Evolutionary conservation across 257 asterid genomes (phyloP).

Genomic region (Asclepias syriaca): DNA sequence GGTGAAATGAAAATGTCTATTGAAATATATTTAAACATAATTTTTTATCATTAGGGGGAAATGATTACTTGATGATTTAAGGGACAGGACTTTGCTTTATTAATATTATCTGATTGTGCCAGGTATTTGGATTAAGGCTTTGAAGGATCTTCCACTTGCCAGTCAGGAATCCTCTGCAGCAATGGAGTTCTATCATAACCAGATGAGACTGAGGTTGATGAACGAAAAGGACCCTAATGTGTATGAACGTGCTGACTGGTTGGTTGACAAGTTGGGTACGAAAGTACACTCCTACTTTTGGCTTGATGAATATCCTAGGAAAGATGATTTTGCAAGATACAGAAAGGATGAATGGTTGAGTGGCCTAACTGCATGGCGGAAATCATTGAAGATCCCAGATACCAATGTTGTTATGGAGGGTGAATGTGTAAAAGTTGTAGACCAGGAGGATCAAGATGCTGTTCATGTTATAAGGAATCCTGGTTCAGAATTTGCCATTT

Average conservation of each 20-base stretch:
- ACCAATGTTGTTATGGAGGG: conserved; percentile 54
- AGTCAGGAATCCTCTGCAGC: conserved; percentile 86
- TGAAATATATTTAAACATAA: neutral
- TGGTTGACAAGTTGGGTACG: conserved; percentile 70
- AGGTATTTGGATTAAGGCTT: conserved; percentile 63
- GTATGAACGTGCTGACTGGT: conserved; percentile 82
- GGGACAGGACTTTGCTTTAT: neutral
- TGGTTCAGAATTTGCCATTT: conserved; percentile 79
- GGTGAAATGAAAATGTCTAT: neutral
- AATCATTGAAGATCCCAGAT: conserved; percentile 66
- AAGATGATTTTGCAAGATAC: conserved; percentile 77
- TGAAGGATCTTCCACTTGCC: conserved; percentile 71
- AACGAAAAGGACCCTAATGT: conserved; percentile 57
- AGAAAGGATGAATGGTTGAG: conserved; percentile 83
- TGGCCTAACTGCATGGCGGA: conserved; percentile 82
- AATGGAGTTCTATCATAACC: conserved; percentile 83
- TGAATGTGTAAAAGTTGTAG: conserved; percentile 49
- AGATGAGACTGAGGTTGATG: conserved; percentile 66
- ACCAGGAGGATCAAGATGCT: conserved; percentile 34
- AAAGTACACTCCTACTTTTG: conserved; percentile 89
- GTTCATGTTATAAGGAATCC: conserved; percentile 54
- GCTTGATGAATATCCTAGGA: conserved; percentile 85
- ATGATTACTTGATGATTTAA: neutral
- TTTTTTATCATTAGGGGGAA: neutral
- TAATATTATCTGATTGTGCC: conserved; percentile 6